These are phyloP conservation scores for Asterochloris erici DNA, from an alignment of 139 green algal genomes.

Conservation along the genomic window DNA sequence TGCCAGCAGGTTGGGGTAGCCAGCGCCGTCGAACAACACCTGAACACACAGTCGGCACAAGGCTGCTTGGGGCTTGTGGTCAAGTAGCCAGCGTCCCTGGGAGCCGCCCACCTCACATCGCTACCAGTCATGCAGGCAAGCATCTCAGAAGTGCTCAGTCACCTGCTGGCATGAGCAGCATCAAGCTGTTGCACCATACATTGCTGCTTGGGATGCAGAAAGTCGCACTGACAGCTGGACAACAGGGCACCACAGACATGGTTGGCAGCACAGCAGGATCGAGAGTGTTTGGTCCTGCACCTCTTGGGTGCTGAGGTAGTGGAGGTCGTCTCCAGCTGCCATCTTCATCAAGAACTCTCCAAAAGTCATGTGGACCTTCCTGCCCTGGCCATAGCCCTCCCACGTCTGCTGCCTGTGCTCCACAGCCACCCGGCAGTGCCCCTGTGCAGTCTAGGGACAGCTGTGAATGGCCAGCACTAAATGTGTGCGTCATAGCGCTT, in stretches of 20 bases:
- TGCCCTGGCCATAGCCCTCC: slow-evolving; percentile 53
- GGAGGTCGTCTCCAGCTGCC: slow-evolving; percentile 37
- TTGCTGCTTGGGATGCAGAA: too few relatives aligned
- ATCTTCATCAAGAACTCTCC: slow-evolving; percentile 42
- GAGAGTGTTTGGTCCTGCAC: background rate
- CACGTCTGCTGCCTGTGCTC: background rate
- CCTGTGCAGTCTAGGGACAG: background rate
- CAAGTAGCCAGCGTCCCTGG: background rate
- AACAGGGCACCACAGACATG: background rate
- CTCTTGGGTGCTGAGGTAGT: slow-evolving; percentile 78
- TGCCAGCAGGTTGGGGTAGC: slow-evolving; percentile 53
- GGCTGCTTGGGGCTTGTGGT: background rate
- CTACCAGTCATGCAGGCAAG: background rate
- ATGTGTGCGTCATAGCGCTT: background rate
- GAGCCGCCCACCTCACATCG: background rate
- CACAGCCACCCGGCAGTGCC: background rate
- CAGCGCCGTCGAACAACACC: slow-evolving; percentile 39
- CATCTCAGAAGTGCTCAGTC: background rate
- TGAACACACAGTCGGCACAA: slow-evolving; percentile 9
- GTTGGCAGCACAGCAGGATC: background rate
- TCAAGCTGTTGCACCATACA: background rate
- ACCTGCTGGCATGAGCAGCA: background rate
- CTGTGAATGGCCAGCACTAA: background rate
- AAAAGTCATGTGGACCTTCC: slow-evolving; percentile 55
- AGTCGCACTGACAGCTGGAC: background rate